Conservation (phyloP, 2,329 filamentous ascomycete species). For the Coniochaeta pulveracea region DNA sequence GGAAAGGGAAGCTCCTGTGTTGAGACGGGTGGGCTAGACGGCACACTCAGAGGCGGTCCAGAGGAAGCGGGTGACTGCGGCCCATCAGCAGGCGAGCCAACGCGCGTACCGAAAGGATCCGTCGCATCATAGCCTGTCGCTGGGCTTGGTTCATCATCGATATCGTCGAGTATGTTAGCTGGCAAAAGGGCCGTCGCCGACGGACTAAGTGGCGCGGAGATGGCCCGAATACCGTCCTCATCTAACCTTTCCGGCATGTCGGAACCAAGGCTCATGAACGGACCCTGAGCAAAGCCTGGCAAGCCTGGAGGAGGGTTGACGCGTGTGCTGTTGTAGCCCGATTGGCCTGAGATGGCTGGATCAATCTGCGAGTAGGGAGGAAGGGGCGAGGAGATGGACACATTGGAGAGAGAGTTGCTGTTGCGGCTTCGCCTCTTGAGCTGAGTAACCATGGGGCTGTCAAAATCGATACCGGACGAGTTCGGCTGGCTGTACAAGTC, state of each 20-base stretch:
- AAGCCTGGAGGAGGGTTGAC: slow-evolving; percentile 34
- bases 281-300: slow-evolving; percentile 38
- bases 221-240: slow-evolving; percentile 49
- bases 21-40: slow-evolving; percentile 53
- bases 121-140: slow-evolving; percentile 15
- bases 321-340: slow-evolving; percentile 36
- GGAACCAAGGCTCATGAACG: slow-evolving; percentile 37
- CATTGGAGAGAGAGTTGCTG: slow-evolving; percentile 33
- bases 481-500: slow-evolving; percentile 33
- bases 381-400: slow-evolving; percentile 24
- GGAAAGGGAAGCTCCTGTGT: slow-evolving; percentile 46
- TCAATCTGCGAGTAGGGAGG: slow-evolving; percentile 28
- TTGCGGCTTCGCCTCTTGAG: slow-evolving; percentile 35
- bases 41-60: slow-evolving; percentile 39
- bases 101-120: slow-evolving; percentile 21
- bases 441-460: slow-evolving; percentile 26
- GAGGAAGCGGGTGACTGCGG: slow-evolving; percentile 53
- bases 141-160: slow-evolving; percentile 45
- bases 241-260: slow-evolving; percentile 35
- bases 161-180: slow-evolving; percentile 53
- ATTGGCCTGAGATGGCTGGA: slow-evolving; percentile 17
- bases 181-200: slow-evolving; percentile 65
- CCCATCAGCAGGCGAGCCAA: slow-evolving; percentile 27
- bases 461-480: slow-evolving; percentile 34
- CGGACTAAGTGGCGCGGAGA: slow-evolving; percentile 64